phyloP scores from a whole-genome alignment of 2,329 filamentous ascomycete species.

The Alternaria gaisen region DNA sequence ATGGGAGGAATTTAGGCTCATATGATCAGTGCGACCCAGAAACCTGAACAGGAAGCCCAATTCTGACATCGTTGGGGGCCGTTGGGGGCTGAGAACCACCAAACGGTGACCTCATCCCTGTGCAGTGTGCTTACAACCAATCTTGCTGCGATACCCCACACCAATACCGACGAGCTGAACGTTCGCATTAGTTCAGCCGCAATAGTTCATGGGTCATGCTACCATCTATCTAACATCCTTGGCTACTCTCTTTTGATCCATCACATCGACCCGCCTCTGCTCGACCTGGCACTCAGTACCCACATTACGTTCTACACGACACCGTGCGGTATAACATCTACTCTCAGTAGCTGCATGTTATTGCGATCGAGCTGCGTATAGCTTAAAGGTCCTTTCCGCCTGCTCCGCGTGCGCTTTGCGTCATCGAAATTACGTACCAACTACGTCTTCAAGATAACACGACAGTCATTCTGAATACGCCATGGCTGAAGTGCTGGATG shows the following conservation, averaged over 20 bases:
- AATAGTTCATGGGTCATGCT: constrained; percentile 18
- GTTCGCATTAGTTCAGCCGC: constrained; percentile 23
- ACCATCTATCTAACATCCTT: constrained; percentile 15
- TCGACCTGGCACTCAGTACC: not conserved
- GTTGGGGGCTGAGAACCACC: constrained; percentile 24
- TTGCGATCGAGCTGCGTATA: not conserved
- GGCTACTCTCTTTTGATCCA: not conserved
- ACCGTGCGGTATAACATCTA: not conserved
- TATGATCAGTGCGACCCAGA: constrained; percentile 14
- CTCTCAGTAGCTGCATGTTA: not conserved
- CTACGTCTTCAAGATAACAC: not conserved
- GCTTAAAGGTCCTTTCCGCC: not conserved
- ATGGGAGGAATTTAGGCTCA: constrained; percentile 7
- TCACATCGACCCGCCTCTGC: not conserved
- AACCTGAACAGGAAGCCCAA: constrained; percentile 14
- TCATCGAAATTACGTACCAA: not conserved
- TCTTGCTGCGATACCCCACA: constrained; percentile 20
- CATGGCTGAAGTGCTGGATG: constrained; percentile 34
- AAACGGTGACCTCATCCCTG: constrained; percentile 19
- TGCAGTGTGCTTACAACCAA: constrained; percentile 26
- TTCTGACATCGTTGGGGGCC: constrained; percentile 25
- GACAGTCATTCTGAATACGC: not conserved
- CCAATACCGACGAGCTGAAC: constrained; percentile 24
- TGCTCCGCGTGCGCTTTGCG: not conserved
- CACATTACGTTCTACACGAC: not conserved